Evolutionary conservation across 1,284 basidiomycete species (phyloP).

Genomic region (Stygiomarasmius scandens): DNA sequence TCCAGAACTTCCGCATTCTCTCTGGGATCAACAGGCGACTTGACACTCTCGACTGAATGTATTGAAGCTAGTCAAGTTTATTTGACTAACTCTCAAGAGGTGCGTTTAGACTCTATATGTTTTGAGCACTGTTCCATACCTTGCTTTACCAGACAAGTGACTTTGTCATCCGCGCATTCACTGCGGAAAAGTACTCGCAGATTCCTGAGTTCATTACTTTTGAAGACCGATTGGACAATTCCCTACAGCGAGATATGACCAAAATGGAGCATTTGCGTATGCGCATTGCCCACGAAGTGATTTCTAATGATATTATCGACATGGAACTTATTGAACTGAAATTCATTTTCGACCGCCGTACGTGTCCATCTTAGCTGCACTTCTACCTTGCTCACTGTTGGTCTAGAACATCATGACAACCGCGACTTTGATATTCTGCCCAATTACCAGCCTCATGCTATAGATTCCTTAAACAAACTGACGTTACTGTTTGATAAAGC

Average conservation of each 20-base stretch:
- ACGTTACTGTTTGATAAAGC: conserved; percentile 64
- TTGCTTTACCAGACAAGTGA: conserved; percentile 66
- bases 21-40: conserved; percentile 67
- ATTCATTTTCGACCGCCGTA: conserved; percentile 80
- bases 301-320: conserved; percentile 69
- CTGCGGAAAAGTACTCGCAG: conserved; percentile 79
- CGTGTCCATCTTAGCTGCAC: conserved; percentile 24
- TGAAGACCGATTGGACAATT: conserved; percentile 77
- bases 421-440: conserved; percentile 80
- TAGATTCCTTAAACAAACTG: conserved; percentile 60
- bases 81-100: conserved; percentile 74
- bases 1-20: conserved; percentile 82
- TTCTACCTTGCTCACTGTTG: conserved; percentile 13
- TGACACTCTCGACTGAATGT: conserved; percentile 73
- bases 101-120: conserved; percentile 27
- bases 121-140: conserved; percentile 14
- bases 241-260: conserved; percentile 76
- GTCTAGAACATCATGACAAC: conserved; percentile 67
- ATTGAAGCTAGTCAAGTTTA: conserved; percentile 80
- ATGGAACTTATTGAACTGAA: conserved; percentile 83
- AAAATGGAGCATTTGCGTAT: conserved; percentile 83
- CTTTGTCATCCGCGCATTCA: conserved; percentile 77
- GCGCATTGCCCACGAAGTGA: conserved; percentile 73
- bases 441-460: conserved; percentile 68
- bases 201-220: conserved; percentile 82